Evolutionary conservation across 2,329 filamentous ascomycete species (phyloP).

Genomic region (Botryotinia globosa): DNA sequence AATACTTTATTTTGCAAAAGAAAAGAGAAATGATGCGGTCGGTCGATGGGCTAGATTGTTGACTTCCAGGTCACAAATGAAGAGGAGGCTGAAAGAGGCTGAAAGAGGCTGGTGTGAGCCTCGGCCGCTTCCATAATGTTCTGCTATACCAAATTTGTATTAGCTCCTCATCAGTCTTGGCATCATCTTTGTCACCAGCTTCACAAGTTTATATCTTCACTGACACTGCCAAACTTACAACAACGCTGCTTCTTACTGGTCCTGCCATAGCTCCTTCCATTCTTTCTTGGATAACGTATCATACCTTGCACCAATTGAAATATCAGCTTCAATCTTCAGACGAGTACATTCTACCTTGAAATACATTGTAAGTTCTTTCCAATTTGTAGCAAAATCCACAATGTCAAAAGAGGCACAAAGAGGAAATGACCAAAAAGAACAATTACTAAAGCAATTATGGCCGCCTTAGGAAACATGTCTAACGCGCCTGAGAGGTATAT

Average conservation of each 20-base stretch:
- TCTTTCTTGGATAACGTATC: background rate
- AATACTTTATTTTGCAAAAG: background rate
- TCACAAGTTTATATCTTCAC: background rate
- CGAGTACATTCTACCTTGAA: background rate
- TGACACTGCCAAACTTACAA: background rate
- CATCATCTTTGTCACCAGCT: constrained; percentile 4
- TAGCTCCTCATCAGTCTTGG: background rate
- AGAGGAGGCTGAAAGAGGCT: background rate
- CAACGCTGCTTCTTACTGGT: background rate
- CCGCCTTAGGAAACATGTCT: constrained; percentile 15
- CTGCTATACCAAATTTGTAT: background rate
- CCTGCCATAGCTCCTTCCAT: background rate
- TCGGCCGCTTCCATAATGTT: background rate
- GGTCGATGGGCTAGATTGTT: background rate
- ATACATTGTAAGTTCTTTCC: constrained; percentile 1
- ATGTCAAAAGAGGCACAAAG: background rate
- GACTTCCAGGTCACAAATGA: constrained; percentile 8
- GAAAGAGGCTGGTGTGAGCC: constrained; percentile 12
- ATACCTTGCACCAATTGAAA: background rate
- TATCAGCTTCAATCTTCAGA: background rate
- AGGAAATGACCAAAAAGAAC: background rate
- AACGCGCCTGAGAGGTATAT: constrained; percentile 20
- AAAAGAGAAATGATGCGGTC: background rate
- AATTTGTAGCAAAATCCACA: background rate
- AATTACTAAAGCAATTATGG: constrained; percentile 13